phyloP scores from a whole-genome alignment of 2,329 filamentous ascomycete species.

The Trichoderma sp. region DNA sequence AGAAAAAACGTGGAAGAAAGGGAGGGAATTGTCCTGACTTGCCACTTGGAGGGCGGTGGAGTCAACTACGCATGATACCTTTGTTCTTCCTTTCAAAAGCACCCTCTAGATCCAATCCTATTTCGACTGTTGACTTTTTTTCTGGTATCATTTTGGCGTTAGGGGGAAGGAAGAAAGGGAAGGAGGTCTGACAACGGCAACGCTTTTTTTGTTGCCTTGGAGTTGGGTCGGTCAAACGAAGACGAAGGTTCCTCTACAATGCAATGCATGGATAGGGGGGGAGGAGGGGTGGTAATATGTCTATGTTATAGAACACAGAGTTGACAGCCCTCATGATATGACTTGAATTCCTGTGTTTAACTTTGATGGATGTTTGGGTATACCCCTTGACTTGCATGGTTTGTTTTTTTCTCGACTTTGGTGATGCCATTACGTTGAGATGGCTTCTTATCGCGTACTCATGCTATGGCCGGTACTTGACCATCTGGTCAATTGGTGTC shows the following conservation, averaged over 20 bases:
- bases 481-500: too few species aligned
- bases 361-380: neutral
- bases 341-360: neutral
- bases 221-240: slow-evolving; percentile 14
- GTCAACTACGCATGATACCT: slow-evolving; percentile 17
- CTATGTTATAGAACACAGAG: slow-evolving; percentile 18
- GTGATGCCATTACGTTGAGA: too few species aligned
- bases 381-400: neutral
- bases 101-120: neutral
- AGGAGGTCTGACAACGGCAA: neutral
- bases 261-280: neutral
- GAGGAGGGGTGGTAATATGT: slow-evolving; percentile 10
- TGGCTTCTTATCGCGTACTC: too few species aligned
- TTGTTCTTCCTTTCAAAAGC: slow-evolving; percentile 4
- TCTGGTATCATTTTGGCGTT: slow-evolving; percentile 25
- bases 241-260: neutral
- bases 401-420: too few species aligned
- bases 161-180: neutral
- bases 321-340: neutral
- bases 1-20: neutral
- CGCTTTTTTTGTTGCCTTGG: slow-evolving; percentile 1
- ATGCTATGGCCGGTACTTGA: too few species aligned
- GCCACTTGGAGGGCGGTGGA: neutral
- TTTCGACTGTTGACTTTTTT: neutral
- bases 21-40: neutral